phyloP scores from a whole-genome alignment of 1,139 yeast species.

The Keqinozyma sinolaborantium region DNA sequence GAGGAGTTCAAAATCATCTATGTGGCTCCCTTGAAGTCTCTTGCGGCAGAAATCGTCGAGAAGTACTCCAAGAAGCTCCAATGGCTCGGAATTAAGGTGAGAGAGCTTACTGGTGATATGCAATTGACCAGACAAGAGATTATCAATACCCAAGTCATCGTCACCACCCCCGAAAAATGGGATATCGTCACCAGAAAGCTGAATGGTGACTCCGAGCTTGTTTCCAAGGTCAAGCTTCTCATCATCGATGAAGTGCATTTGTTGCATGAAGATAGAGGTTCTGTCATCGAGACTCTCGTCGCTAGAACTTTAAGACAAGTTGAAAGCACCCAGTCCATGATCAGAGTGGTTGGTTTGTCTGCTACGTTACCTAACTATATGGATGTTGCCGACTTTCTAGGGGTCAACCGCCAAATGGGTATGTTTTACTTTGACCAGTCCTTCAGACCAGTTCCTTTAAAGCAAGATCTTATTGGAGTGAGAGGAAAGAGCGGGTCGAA shows the following conservation, averaged over 20 bases:
- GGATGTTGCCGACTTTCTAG: slow-evolving; percentile 94
- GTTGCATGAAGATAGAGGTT: slow-evolving; percentile 96
- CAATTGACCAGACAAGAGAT: slow-evolving; percentile 76
- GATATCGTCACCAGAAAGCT: slow-evolving; percentile 93
- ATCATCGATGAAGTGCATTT: slow-evolving; percentile 96
- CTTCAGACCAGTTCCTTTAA: slow-evolving; percentile 90
- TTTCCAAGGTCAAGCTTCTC: slow-evolving; percentile 76
- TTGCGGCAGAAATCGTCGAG: slow-evolving; percentile 96
- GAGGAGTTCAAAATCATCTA: slow-evolving; percentile 75
- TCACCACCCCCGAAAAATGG: slow-evolving; percentile 97
- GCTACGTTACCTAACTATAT: slow-evolving; percentile 93
- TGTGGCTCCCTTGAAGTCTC: slow-evolving; percentile 90
- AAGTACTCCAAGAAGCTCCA: slow-evolving; percentile 75
- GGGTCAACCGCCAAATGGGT: slow-evolving; percentile 86
- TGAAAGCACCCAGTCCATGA: slow-evolving; percentile 90
- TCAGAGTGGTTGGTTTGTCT: slow-evolving; percentile 92
- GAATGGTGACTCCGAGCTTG: slow-evolving; percentile 81
- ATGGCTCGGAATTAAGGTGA: slow-evolving; percentile 83
- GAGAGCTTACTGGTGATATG: slow-evolving; percentile 90
- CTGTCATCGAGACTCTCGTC: slow-evolving; percentile 92
- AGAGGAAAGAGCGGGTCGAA: slow-evolving; percentile 71
- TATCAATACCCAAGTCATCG: slow-evolving; percentile 73
- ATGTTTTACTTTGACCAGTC: slow-evolving; percentile 93
- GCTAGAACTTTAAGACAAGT: slow-evolving; percentile 95
- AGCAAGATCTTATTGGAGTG: slow-evolving; percentile 86